A percentile compares a stretch with the other conserved stretches of the same genome.
These are phyloP conservation scores for Exutisphaerella laricina DNA, from an alignment of 2,329 filamentous ascomycete genomes.

Conservation along the genomic window DNA sequence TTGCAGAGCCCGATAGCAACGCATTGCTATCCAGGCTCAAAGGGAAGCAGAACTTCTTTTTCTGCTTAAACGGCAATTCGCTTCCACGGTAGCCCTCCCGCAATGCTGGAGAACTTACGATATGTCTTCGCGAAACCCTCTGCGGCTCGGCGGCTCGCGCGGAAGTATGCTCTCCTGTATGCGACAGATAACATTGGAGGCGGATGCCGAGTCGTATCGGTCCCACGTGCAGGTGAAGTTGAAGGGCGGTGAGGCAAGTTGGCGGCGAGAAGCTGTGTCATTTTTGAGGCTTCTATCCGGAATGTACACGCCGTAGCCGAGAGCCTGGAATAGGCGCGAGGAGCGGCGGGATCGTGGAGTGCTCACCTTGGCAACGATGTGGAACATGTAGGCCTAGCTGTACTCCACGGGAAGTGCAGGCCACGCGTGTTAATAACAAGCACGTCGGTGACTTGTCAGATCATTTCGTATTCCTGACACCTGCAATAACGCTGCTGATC, in stretches of 20 bases:
- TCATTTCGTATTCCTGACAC: not conserved
- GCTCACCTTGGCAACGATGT: no score
- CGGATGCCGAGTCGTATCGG: no score
- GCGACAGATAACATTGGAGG: no score
- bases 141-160: constrained; percentile 6
- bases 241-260: constrained; percentile 2
- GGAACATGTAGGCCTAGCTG: no score
- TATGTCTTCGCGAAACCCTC: constrained; percentile 7
- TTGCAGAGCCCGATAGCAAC: constrained; percentile 45
- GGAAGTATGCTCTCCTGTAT: constrained; percentile 2
- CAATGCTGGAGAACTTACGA: constrained; percentile 16
- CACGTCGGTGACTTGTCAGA: not conserved
- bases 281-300: no score
- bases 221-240: not conserved
- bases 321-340: not conserved
- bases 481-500: no score
- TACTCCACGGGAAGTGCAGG: not conserved
- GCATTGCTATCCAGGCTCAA: constrained; percentile 48
- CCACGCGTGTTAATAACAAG: not conserved
- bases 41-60: not conserved
- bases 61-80: constrained; percentile 2
- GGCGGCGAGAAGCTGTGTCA: no score
- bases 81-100: constrained; percentile 7
- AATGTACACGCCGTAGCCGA: no score
- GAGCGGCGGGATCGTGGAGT: not conserved